Percentiles rank a stretch among this genome's conserved stretches.
Evolutionary conservation across 176 grass and related monocot genomes (phyloP).

Genomic region (Zoysia japonica): DNA sequence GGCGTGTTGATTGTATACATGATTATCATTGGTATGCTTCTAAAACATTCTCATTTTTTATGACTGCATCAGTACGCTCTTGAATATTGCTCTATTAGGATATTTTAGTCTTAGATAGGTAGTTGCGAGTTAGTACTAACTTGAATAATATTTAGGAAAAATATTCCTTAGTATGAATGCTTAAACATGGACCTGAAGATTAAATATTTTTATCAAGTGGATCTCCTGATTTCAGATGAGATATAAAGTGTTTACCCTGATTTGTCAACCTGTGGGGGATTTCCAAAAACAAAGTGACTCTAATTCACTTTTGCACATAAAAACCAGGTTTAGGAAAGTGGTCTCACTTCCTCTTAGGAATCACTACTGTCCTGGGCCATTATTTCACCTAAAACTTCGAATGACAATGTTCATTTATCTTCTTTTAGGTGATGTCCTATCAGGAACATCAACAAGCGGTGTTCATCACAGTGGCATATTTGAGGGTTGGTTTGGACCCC

Average conservation of each 20-base stretch:
- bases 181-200: background rate
- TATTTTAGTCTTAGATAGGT: background rate
- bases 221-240: background rate
- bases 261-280: background rate
- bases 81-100: background rate
- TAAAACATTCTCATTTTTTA: slow-evolving; percentile 11
- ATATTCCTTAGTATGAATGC: background rate
- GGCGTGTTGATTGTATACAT: slow-evolving; percentile 80
- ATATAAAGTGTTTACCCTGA: background rate
- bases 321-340: slow-evolving; percentile 1
- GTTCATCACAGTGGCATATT: slow-evolving; percentile 74
- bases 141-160: background rate
- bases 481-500: slow-evolving; percentile 90
- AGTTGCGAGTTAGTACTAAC: background rate
- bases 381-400: background rate
- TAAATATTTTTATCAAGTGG: background rate
- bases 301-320: background rate
- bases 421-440: slow-evolving; percentile 79
- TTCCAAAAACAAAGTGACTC: background rate
- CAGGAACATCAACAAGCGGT: slow-evolving; percentile 83
- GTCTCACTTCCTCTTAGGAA: background rate
- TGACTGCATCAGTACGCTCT: slow-evolving; percentile 12
- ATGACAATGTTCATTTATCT: background rate
- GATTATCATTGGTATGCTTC: slow-evolving; percentile 80
- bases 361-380: slow-evolving; percentile 1